Percentiles rank a stretch among this genome's conserved stretches.
These are phyloP conservation scores for Cylindrodendrum hubeiense DNA, from an alignment of 2,329 filamentous ascomycete species.

Conservation along the genomic window DNA sequence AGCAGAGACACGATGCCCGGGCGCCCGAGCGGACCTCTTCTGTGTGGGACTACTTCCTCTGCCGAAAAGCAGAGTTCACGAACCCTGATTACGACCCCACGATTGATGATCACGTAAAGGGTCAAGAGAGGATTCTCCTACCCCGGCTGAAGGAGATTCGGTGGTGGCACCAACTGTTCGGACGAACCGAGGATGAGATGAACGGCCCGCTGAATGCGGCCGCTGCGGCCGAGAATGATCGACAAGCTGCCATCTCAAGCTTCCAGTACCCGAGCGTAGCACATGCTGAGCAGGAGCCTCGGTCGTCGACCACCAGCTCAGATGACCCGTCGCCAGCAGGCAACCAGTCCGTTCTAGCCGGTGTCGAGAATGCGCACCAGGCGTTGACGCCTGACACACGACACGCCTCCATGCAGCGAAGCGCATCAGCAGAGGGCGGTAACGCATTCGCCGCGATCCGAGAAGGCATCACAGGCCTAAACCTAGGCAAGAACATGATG, in stretches of 20 bases:
- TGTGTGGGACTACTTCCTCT: slow-evolving; percentile 96
- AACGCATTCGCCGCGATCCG: slow-evolving; percentile 60
- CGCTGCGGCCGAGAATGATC: slow-evolving; percentile 61
- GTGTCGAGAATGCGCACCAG: slow-evolving; percentile 70
- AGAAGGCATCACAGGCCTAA: slow-evolving; percentile 62
- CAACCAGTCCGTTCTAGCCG: slow-evolving; percentile 67
- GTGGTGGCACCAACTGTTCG: slow-evolving; percentile 95
- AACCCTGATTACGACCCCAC: slow-evolving; percentile 83
- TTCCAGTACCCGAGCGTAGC: slow-evolving; percentile 47
- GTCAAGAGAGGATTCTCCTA: slow-evolving; percentile 86
- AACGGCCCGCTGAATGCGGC: slow-evolving; percentile 75
- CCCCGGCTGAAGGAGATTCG: slow-evolving; percentile 82
- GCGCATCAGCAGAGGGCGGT: slow-evolving; percentile 58
- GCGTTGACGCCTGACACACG: slow-evolving; percentile 58
- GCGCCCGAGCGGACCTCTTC: slow-evolving; percentile 81
- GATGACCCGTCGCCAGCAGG: slow-evolving; percentile 53
- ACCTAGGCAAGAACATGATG: slow-evolving; percentile 61
- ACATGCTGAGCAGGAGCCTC: slow-evolving; percentile 41
- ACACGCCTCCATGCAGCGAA: slow-evolving; percentile 56
- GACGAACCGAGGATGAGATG: slow-evolving; percentile 91
- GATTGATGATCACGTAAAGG: slow-evolving; percentile 83
- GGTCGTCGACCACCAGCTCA: slow-evolving; percentile 49
- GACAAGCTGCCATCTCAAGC: slow-evolving; percentile 52
- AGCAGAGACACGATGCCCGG: slow-evolving; percentile 79
- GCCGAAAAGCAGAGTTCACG: slow-evolving; percentile 82